Conservation (phyloP, 805 yeast genomes). For the Starmerella kuoi region DNA sequence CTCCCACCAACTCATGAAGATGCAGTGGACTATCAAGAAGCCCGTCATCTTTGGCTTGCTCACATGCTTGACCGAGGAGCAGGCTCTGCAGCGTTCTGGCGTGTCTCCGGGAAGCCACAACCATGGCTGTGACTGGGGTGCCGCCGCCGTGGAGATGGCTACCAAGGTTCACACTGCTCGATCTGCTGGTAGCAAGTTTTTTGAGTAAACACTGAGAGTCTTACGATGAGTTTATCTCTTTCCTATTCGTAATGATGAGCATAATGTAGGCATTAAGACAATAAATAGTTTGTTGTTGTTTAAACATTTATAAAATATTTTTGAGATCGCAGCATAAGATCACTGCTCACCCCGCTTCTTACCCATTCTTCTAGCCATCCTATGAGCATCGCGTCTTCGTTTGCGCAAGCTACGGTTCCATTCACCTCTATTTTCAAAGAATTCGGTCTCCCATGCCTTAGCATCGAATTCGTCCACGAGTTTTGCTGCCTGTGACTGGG, state of each 20-base stretch:
- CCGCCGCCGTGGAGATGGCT: constrained; percentile 95
- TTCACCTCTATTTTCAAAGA: constrained; percentile 74
- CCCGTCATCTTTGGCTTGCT: constrained; percentile 91
- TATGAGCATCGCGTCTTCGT: constrained; percentile 52
- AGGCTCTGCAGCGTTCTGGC: constrained; percentile 89
- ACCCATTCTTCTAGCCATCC: constrained; percentile 13
- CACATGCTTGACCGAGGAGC: constrained; percentile 88
- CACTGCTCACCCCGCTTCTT: constrained; percentile 13
- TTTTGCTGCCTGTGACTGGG: constrained; percentile 70
- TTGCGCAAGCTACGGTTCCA: constrained; percentile 64
- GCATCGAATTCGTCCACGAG: constrained; percentile 31
- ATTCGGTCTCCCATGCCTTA: constrained; percentile 56
- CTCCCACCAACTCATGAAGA: constrained; percentile 69
- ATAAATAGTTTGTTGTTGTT: no score
- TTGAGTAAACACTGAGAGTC: neutral
- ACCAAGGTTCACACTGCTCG: constrained; percentile 25
- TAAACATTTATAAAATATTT: no score
- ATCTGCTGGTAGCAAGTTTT: constrained; percentile 1
- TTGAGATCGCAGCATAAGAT: no score
- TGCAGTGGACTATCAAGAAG: constrained; percentile 53
- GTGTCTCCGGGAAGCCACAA: constrained; percentile 65
- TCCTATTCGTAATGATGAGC: no score
- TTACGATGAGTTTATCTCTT: no score
- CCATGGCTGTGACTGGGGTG: constrained; percentile 98
- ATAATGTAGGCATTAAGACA: no score